phyloP scores from a whole-genome alignment of 1,284 basidiomycete species.

The Apiotrichum akiyoshidainum region DNA sequence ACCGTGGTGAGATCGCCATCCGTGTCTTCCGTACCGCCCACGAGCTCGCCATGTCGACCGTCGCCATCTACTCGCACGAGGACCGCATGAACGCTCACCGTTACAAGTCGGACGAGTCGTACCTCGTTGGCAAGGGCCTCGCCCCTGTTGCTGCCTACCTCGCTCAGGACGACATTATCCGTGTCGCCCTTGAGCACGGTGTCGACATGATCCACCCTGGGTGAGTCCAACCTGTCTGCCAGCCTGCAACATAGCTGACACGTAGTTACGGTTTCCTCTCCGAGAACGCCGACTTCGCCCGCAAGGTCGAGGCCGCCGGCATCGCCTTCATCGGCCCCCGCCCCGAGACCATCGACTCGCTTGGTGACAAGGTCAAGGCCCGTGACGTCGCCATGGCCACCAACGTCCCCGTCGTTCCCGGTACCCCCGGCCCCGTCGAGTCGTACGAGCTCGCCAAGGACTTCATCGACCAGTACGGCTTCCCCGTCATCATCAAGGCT shows the following conservation, averaged over 20 bases:
- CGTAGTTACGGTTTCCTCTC: constrained; percentile 94
- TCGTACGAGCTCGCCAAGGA: constrained; percentile 75
- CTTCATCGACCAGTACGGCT: constrained; percentile 93
- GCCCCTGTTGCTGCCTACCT: constrained; percentile 96
- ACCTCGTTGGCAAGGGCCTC: constrained; percentile 92
- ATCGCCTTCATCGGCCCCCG: constrained; percentile 95
- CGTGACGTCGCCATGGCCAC: constrained; percentile 73
- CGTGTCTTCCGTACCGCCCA: constrained; percentile 98
- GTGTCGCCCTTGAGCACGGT: constrained; percentile 89
- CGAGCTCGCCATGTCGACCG: constrained; percentile 98
- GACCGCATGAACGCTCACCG: constrained; percentile 96
- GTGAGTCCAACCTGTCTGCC: constrained; percentile 52
- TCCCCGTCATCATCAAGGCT: constrained; percentile 97
- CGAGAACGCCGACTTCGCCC: constrained; percentile 93
- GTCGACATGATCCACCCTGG: constrained; percentile 99
- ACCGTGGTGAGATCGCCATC: constrained; percentile 98
- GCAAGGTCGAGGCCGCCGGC: constrained; percentile 94
- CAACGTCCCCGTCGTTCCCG: constrained; percentile 93
- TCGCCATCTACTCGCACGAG: constrained; percentile 96
- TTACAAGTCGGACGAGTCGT: constrained; percentile 99
- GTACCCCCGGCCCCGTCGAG: constrained; percentile 89
- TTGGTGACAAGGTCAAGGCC: constrained; percentile 99
- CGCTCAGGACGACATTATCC: constrained; percentile 94
- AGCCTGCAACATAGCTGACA: not conserved
- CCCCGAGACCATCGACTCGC: constrained; percentile 93